Evolutionary conservation across 2,329 filamentous ascomycete species (phyloP).

Genomic region (Hymenoscyphus albidus): DNA sequence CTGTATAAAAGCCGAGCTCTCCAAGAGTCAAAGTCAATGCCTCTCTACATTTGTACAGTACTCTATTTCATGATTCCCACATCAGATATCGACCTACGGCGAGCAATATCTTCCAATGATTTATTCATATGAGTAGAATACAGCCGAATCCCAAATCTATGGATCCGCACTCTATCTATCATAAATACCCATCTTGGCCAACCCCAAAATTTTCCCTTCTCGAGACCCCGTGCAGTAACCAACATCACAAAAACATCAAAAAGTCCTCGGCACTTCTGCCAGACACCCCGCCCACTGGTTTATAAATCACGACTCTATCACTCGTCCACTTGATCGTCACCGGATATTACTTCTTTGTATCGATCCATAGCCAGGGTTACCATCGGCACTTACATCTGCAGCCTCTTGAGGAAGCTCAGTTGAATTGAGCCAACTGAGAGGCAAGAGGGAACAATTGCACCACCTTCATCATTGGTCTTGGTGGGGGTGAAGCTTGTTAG

Average conservation of each 20-base stretch:
- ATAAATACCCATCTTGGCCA: conserved; percentile 8
- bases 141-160: neutral
- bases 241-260: neutral
- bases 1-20: neutral
- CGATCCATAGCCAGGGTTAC: conserved; percentile 2
- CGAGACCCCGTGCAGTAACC: neutral
- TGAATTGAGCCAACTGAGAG: neutral
- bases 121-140: neutral
- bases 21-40: neutral
- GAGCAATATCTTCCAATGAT: neutral
- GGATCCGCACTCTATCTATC: neutral
- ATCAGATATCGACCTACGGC: neutral
- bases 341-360: neutral
- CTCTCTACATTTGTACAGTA: neutral
- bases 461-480: neutral
- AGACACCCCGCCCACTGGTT: neutral
- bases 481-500: neutral
- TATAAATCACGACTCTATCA: neutral
- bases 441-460: neutral
- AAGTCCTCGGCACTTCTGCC: conserved; percentile 5
- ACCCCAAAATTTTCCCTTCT: conserved; percentile 1
- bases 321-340: conserved; percentile 2
- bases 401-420: neutral
- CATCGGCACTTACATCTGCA: neutral
- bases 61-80: neutral